These are phyloP conservation scores for Magnolia kwangsiensis DNA, from an alignment of 164 flowering plant genomes.

Conservation along the genomic window DNA sequence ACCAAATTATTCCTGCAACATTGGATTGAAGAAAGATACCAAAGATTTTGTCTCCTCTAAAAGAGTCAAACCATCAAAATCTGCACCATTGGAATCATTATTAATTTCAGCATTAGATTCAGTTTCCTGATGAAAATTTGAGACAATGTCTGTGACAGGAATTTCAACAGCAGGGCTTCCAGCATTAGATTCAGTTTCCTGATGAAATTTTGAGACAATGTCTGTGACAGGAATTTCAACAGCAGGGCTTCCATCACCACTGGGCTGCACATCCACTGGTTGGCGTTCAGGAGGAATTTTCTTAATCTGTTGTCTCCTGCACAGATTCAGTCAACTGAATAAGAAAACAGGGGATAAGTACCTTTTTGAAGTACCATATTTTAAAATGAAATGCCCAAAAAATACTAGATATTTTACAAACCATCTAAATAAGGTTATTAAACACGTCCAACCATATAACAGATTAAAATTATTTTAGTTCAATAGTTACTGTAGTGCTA, in stretches of 20 bases:
- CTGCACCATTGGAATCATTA: slow-evolving; percentile 19
- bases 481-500: neutral
- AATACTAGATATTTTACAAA: neutral
- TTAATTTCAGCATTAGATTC: slow-evolving; percentile 14
- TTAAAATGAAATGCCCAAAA: neutral
- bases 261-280: slow-evolving; percentile 28
- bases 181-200: slow-evolving; percentile 19
- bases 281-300: slow-evolving; percentile 33
- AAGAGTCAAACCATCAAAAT: slow-evolving; percentile 13
- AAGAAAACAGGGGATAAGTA: neutral
- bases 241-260: slow-evolving; percentile 30
- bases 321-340: slow-evolving; percentile 6
- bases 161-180: slow-evolving; percentile 32
- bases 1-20: too few species aligned
- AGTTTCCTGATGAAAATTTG: slow-evolving; percentile 22
- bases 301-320: slow-evolving; percentile 57
- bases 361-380: neutral
- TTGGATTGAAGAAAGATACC: slow-evolving; percentile 26
- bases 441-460: neutral
- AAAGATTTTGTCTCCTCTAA: slow-evolving; percentile 19
- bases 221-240: slow-evolving; percentile 20
- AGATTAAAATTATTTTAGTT: too few species aligned
- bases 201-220: slow-evolving; percentile 10
- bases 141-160: slow-evolving; percentile 4
- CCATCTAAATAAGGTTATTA: too few species aligned